Evolutionary conservation across 768 basidiomycete species (phyloP).

Genomic region (Suillus brevipes): DNA sequence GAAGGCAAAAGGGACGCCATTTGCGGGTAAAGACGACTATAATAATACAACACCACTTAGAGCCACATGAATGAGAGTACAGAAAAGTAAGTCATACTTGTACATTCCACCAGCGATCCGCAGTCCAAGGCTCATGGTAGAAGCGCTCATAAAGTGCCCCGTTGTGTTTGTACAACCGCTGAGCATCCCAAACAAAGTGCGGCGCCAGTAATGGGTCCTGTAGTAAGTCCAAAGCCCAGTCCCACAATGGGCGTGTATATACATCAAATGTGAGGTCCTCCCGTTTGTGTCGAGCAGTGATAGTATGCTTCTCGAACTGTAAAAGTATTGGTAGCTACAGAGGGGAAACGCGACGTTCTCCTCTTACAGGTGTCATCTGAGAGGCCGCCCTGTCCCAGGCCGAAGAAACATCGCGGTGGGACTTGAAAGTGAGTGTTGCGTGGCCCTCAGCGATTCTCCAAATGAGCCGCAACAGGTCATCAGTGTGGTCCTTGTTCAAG

Average conservation of each 20-base stretch:
- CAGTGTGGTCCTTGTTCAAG: conserved; percentile 5
- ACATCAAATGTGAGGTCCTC: neutral
- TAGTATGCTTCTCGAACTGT: conserved; percentile 4
- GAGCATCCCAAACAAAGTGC: conserved; percentile 35
- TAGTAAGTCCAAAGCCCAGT: conserved; percentile 13
- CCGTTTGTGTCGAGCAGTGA: neutral
- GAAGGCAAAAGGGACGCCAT: conserved; percentile 29
- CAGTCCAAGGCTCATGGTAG: conserved; percentile 40
- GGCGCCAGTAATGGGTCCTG: conserved; percentile 8
- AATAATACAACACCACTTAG: neutral
- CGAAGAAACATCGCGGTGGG: neutral
- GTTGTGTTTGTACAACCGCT: conserved; percentile 28
- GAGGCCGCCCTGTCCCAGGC: conserved; percentile 5
- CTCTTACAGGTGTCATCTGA: conserved; percentile 11
- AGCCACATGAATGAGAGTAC: neutral
- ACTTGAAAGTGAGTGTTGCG: conserved; percentile 9
- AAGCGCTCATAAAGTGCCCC: conserved; percentile 28
- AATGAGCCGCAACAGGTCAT: conserved; percentile 15
- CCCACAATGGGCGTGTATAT: conserved; percentile 6
- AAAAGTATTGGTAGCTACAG: neutral
- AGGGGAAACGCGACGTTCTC: conserved; percentile 1
- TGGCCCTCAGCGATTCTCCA: neutral
- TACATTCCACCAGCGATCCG: conserved; percentile 34
- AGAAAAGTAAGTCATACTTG: conserved; percentile 29
- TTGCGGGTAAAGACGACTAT: neutral